Evolutionary conservation across 2,329 filamentous ascomycete species (phyloP), one percentile per base, ranked within the genome.

Genomic region (Fusarium caatingaense): DNA sequence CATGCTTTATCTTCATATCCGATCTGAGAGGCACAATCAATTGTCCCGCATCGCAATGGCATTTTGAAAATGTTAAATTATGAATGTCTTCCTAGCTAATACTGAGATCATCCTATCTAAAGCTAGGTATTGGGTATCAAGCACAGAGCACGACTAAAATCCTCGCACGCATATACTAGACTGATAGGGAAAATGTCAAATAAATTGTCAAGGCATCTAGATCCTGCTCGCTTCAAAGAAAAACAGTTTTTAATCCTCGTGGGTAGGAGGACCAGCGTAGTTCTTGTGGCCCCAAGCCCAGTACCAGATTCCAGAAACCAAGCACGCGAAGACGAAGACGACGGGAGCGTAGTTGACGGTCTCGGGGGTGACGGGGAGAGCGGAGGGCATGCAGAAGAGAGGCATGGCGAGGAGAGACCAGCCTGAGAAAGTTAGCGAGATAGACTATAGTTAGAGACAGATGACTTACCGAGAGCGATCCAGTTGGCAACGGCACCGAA

Each of bases 261-360:
- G 76, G 41, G 82, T 84, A n/a, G 85, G 87, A 3, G 88, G 89
- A 18, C 90, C 89, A 47, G 83, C 83, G 79, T 92, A 92, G 79
- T 93, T 88, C 80, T 88, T 87, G 79, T 87, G 86, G 34, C 91
- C 91, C 89, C 90, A 92, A 54, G 84, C 83, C 71, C 88, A 82
- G 81, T 93, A 93, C 90, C 91, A 93, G 10, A 81, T 78, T 12
- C 83, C 84, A 2, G 91, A 87, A 60, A 93, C 84, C 41, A 82
- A 50, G 57, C 87, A 85, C 66, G 92, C 90, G 8, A 84, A 89
- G 27, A 91, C 86, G 72, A 93, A 92, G n/a, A 93, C 91, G 34
- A 89, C 91, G 16, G 89, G 89, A 3, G 91, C 91, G 78, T 92
- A 93, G 83, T 93, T 93, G 83, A 93, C 90, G 41, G 83, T 85